phyloP scores from a whole-genome alignment of 441 rosid genomes.

The Metrosideros polymorpha region DNA sequence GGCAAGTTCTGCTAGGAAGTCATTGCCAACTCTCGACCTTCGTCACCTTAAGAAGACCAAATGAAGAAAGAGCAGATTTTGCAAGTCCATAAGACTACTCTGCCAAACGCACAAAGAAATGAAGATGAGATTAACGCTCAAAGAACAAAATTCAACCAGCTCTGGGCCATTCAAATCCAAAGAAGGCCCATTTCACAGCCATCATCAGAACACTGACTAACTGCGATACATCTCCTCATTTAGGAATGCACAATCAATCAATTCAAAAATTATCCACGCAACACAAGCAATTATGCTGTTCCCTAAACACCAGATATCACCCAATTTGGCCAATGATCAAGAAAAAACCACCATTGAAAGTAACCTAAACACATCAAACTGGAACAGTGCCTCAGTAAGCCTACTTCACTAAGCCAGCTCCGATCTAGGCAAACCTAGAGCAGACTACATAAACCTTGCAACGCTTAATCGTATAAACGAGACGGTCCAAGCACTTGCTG shows the following conservation, averaged over 20 bases:
- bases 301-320: not conserved
- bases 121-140: not conserved
- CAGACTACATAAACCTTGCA: not conserved
- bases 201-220: not conserved
- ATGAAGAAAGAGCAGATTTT: not conserved
- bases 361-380: not conserved
- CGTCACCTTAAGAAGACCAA: constrained; percentile 44
- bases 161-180: not conserved
- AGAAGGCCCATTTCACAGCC: fast-evolving
- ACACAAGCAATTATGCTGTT: not conserved
- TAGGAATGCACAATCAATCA: not conserved
- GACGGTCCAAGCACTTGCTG: constrained; percentile 52
- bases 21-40: constrained; percentile 84
- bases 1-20: constrained; percentile 70
- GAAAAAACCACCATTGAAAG: not conserved
- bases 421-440: not conserved
- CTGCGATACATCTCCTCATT: not conserved
- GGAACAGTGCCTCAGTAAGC: not conserved
- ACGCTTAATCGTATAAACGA: constrained; percentile 13
- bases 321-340: not conserved
- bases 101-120: not conserved
- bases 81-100: not conserved
- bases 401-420: not conserved
- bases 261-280: not conserved
- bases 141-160: not conserved